A percentile compares a stretch with the other conserved stretches of the same genome.
phyloP scores from a whole-genome alignment of 2,329 filamentous ascomycete species.

The Stagonosporopsis chrysanthemi region DNA sequence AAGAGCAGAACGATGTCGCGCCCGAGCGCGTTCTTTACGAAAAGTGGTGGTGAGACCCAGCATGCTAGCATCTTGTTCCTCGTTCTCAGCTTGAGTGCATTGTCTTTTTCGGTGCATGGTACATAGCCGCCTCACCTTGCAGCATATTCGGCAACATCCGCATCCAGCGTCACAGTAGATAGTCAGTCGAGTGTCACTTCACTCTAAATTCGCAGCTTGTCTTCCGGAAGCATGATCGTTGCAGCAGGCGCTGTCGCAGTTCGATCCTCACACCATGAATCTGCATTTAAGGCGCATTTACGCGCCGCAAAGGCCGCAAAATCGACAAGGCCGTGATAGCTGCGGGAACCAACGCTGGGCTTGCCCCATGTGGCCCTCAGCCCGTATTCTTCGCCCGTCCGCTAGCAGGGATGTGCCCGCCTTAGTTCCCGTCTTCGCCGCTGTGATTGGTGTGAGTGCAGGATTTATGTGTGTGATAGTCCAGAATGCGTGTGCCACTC shows the following conservation, averaged over 20 bases:
- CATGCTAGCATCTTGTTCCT: constrained; percentile 7
- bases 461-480: constrained; percentile 38
- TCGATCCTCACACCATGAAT: constrained; percentile 32
- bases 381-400: constrained; percentile 5
- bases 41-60: constrained; percentile 58
- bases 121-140: not conserved
- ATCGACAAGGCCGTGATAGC: constrained; percentile 15
- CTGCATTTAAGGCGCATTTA: constrained; percentile 31
- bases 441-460: constrained; percentile 26
- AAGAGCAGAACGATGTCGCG: constrained; percentile 48
- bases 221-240: constrained; percentile 1
- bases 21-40: constrained; percentile 56
- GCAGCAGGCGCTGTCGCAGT: constrained; percentile 29
- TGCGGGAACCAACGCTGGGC: constrained; percentile 18
- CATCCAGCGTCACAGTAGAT: constrained; percentile 16
- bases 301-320: constrained; percentile 36
- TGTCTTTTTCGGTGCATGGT: constrained; percentile 12
- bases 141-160: constrained; percentile 11
- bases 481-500: constrained; percentile 41
- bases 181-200: constrained; percentile 21
- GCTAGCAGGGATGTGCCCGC: constrained; percentile 13
- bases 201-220: constrained; percentile 19
- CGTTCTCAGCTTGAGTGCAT: constrained; percentile 8
- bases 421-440: constrained; percentile 15
- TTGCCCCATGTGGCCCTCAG: constrained; percentile 8